Evolutionary conservation across 2,329 filamentous ascomycete species (phyloP).

Genomic region (Graphiopsis chlorocephala): DNA sequence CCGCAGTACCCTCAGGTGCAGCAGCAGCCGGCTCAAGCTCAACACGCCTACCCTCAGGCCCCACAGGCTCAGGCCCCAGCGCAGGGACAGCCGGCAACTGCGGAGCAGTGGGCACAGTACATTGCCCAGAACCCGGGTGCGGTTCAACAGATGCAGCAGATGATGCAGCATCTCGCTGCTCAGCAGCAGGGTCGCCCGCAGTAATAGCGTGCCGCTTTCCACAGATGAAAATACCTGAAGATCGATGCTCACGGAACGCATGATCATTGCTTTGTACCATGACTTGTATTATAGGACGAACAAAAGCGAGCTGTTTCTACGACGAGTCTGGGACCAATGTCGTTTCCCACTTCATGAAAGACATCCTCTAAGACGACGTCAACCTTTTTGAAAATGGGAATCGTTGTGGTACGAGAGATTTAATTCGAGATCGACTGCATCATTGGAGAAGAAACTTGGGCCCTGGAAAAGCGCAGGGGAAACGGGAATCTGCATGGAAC

Average conservation of each 20-base stretch:
- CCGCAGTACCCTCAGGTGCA: constrained; percentile 22
- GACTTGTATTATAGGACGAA: background rate
- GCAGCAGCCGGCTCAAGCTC: constrained; percentile 21
- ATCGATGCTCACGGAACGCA: background rate
- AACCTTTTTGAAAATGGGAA: constrained; percentile 88
- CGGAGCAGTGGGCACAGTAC: constrained; percentile 6
- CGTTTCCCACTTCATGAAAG: constrained; percentile 93
- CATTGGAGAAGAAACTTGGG: background rate
- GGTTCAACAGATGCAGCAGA: constrained; percentile 11
- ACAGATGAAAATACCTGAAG: background rate
- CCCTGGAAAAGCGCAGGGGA: background rate
- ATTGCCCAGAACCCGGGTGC: background rate
- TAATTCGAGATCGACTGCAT: background rate
- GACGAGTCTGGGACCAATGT: constrained; percentile 56
- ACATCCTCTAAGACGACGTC: constrained; percentile 92
- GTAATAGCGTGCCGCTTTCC: background rate
- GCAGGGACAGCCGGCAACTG: constrained; percentile 17
- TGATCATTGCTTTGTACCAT: background rate
- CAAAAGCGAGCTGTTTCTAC: background rate
- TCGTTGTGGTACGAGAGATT: constrained; percentile 79
- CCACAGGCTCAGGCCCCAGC: constrained; percentile 27
- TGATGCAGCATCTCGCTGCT: background rate
- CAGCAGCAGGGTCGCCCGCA: constrained; percentile 10
- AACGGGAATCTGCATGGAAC: background rate
- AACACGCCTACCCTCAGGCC: constrained; percentile 16